These are phyloP conservation scores for Kodamaea derodonti DNA, from an alignment of 1,139 yeast genomes.

Conservation along the genomic window DNA sequence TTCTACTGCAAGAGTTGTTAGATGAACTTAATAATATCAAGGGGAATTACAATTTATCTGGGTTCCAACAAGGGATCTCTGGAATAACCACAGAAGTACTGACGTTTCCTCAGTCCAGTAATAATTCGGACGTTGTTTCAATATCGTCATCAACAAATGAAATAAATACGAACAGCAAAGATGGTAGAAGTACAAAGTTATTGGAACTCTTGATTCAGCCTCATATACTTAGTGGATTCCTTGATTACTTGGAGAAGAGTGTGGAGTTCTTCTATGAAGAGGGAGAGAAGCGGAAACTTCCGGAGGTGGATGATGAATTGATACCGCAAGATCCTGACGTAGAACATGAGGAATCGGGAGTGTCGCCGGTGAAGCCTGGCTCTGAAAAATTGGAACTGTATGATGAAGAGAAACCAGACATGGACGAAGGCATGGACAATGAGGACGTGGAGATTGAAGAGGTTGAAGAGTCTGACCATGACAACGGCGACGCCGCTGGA, in stretches of 20 bases:
- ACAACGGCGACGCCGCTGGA: background rate
- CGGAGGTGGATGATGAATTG: slow-evolving; percentile 9
- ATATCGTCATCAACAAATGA: slow-evolving; percentile 36
- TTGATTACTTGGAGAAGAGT: slow-evolving; percentile 28
- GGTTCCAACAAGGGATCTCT: slow-evolving; percentile 15
- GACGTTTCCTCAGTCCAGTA: slow-evolving; percentile 1
- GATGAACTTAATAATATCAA: slow-evolving; percentile 41
- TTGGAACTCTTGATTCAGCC: slow-evolving; percentile 45
- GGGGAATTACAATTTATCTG: slow-evolving; percentile 27
- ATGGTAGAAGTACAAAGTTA: slow-evolving; percentile 38
- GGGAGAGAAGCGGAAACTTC: slow-evolving; percentile 25
- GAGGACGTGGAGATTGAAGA: background rate
- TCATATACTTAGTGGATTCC: slow-evolving; percentile 39
- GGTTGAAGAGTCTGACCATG: background rate
- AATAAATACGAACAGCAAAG: slow-evolving; percentile 23
- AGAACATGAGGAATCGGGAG: background rate
- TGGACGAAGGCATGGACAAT: background rate
- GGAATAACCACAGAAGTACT: slow-evolving; percentile 13
- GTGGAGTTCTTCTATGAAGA: slow-evolving; percentile 37
- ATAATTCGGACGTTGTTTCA: slow-evolving; percentile 29
- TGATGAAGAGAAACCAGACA: background rate
- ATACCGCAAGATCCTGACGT: slow-evolving; percentile 7
- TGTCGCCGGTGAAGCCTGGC: background rate
- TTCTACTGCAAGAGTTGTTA: slow-evolving; percentile 37
- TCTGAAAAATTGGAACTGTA: background rate